A percentile compares a stretch with the other conserved stretches of the same genome.
phyloP scores from a whole-genome alignment of 495 filamentous ascomycete species.

The Penicillium paxilli region DNA sequence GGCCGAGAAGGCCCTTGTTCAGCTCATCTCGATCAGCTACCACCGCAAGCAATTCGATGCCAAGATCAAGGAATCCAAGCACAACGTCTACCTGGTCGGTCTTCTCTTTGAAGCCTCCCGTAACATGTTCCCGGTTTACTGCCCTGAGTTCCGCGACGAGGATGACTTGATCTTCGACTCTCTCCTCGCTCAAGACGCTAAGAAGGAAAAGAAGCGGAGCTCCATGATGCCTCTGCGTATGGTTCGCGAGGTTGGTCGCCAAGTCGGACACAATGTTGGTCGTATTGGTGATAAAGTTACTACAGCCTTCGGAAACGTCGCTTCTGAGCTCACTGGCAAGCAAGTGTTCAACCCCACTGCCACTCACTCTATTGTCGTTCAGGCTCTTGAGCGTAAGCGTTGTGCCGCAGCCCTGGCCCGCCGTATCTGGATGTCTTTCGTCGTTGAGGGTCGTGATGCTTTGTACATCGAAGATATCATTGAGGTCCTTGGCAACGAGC shows the following conservation, averaged over 20 bases:
- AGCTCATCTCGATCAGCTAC: constrained; percentile 92
- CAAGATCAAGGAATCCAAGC: constrained; percentile 87
- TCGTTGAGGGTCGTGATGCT: constrained; percentile 80
- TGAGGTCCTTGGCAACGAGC: constrained; percentile 79
- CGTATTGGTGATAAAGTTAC: constrained; percentile 89
- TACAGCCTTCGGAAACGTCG: constrained; percentile 89
- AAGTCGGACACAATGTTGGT: constrained; percentile 64
- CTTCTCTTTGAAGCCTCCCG: constrained; percentile 88
- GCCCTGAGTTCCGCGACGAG: constrained; percentile 85
- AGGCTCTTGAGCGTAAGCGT: constrained; percentile 79
- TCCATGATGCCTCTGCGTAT: constrained; percentile 74
- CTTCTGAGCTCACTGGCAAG: constrained; percentile 91
- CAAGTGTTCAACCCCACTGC: constrained; percentile 88
- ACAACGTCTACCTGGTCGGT: constrained; percentile 73
- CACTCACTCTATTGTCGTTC: constrained; percentile 82
- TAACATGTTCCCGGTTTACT: constrained; percentile 85
- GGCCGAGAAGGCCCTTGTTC: constrained; percentile 79
- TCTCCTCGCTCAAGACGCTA: constrained; percentile 42
- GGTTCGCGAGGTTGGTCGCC: constrained; percentile 50
- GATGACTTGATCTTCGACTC: constrained; percentile 87
- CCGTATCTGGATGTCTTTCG: constrained; percentile 98
- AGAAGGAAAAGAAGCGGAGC: constrained; percentile 41
- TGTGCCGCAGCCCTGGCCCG: constrained; percentile 86
- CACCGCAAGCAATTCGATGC: constrained; percentile 90
- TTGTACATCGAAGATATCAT: constrained; percentile 78